Percentiles rank a stretch among this genome's conserved stretches.
Conservation (phyloP, 257 asterid species). For the Verbena officinalis region DNA sequence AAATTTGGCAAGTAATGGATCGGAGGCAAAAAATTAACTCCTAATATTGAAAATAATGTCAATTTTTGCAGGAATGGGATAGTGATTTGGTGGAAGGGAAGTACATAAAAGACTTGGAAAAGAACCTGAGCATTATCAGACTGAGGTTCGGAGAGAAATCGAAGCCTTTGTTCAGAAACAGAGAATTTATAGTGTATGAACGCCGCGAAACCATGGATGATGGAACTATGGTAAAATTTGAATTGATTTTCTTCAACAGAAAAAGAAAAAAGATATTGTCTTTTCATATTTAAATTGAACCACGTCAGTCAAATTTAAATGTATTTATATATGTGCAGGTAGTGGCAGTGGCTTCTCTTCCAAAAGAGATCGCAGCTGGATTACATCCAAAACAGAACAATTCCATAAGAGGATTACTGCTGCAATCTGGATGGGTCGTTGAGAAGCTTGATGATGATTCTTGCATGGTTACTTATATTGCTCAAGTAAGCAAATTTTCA, state of each 20-base stretch:
- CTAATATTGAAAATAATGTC: background rate
- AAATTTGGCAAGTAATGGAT: too few relatives aligned
- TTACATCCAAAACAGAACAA: slow-evolving; percentile 78
- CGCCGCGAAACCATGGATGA: slow-evolving; percentile 94
- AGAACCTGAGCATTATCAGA: slow-evolving; percentile 74
- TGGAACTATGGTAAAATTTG: slow-evolving; percentile 66
- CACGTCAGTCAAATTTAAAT: background rate
- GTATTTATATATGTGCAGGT: slow-evolving; percentile 42
- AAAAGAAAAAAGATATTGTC: background rate
- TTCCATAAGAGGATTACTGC: slow-evolving; percentile 70
- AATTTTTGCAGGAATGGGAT: slow-evolving; percentile 76
- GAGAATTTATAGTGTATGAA: slow-evolving; percentile 90
- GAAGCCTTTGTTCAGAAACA: slow-evolving; percentile 84
- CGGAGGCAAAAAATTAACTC: too few relatives aligned
- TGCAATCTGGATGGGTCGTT: slow-evolving; percentile 97
- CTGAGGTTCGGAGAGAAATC: slow-evolving; percentile 81
- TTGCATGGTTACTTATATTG: slow-evolving; percentile 89
- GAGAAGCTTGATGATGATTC: slow-evolving; percentile 84
- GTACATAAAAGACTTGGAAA: slow-evolving; percentile 79
- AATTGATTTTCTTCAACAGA: background rate
- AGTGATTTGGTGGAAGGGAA: slow-evolving; percentile 73
- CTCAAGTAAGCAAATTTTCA: slow-evolving; percentile 54
- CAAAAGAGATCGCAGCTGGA: slow-evolving; percentile 92
- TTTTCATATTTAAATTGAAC: background rate
- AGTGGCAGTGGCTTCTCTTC: slow-evolving; percentile 96